Percentiles rank a stretch among this genome's conserved stretches.
These are phyloP conservation scores for Lunularia cruciata DNA, from an alignment of 225 moss, liverwort and hornwort species.

Conservation along the genomic window DNA sequence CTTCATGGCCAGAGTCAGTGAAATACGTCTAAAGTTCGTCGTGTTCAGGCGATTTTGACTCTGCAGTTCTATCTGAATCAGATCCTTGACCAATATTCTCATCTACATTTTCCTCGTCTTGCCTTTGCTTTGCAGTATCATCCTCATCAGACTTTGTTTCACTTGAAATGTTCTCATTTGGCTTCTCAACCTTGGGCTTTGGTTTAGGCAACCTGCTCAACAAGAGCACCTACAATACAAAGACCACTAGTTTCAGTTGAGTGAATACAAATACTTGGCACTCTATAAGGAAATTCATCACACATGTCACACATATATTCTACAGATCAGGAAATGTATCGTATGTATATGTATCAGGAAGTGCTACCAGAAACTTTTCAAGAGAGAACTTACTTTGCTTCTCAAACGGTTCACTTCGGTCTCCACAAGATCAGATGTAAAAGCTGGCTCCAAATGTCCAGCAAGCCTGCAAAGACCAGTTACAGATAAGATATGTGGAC, in stretches of 20 bases:
- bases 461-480: constrained; percentile 34
- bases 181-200: constrained; percentile 41
- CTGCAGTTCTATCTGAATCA: constrained; percentile 2
- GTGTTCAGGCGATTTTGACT: constrained; percentile 6
- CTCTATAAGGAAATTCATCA: too few relatives aligned
- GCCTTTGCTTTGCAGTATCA: constrained; percentile 30
- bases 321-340: too few relatives aligned
- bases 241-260: neutral
- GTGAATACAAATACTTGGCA: neutral
- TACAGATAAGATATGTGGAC: too few relatives aligned
- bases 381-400: constrained; percentile 39
- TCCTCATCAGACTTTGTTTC: constrained; percentile 27
- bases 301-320: too few relatives aligned
- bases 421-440: constrained; percentile 41
- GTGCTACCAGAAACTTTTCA: too few relatives aligned
- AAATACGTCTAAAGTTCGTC: constrained; percentile 49
- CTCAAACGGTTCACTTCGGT: constrained; percentile 29
- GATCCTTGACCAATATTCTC: constrained; percentile 5
- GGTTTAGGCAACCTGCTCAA: constrained; percentile 44
- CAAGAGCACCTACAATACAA: constrained; percentile 24
- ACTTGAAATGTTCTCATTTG: constrained; percentile 21
- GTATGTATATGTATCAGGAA: too few relatives aligned
- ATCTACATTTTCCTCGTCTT: neutral
- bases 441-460: constrained; percentile 44
- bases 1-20: constrained; percentile 23